These are phyloP conservation scores for Stagonosporopsis cucurbitacearum DNA, from an alignment of 2,329 filamentous ascomycete species.

Conservation along the genomic window DNA sequence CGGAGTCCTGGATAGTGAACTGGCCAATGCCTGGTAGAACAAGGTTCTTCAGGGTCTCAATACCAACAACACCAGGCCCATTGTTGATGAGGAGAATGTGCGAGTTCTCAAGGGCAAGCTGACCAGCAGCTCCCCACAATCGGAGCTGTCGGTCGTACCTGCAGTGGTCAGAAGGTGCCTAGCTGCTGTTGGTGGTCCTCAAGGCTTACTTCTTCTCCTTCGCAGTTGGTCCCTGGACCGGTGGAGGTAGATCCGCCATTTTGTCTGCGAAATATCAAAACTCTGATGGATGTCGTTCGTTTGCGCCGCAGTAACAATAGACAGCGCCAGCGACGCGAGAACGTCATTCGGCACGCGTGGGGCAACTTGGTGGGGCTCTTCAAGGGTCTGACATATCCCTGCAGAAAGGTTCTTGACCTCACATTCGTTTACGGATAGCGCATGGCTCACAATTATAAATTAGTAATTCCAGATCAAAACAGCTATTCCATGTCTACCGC, in stretches of 20 bases:
- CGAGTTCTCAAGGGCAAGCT: constrained; percentile 86
- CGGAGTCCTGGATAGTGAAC: constrained; percentile 88
- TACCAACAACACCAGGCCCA: constrained; percentile 82
- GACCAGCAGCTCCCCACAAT: constrained; percentile 91
- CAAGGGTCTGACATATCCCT: background rate
- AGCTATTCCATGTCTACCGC: no score
- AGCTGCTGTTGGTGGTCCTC: background rate
- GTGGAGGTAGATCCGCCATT: constrained; percentile 49
- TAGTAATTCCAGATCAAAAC: no score
- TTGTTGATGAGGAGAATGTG: constrained; percentile 92
- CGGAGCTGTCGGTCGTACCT: constrained; percentile 91
- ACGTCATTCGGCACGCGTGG: constrained; percentile 6
- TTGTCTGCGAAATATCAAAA: background rate
- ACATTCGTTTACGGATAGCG: background rate
- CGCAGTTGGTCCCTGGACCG: constrained; percentile 51
- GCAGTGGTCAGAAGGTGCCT: constrained; percentile 50
- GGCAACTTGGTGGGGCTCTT: constrained; percentile 5
- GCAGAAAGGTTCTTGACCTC: background rate
- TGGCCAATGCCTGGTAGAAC: constrained; percentile 88
- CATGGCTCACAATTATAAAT: background rate
- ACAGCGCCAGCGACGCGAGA: constrained; percentile 16
- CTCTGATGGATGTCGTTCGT: background rate
- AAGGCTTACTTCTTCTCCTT: constrained; percentile 58
- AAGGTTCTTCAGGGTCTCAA: constrained; percentile 96
- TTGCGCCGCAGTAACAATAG: constrained; percentile 9